A percentile compares a stretch with the other conserved stretches of the same genome.
Evolutionary conservation across 1,284 basidiomycete genomes (phyloP).

Genomic region (Cryptococcus hybrid): DNA sequence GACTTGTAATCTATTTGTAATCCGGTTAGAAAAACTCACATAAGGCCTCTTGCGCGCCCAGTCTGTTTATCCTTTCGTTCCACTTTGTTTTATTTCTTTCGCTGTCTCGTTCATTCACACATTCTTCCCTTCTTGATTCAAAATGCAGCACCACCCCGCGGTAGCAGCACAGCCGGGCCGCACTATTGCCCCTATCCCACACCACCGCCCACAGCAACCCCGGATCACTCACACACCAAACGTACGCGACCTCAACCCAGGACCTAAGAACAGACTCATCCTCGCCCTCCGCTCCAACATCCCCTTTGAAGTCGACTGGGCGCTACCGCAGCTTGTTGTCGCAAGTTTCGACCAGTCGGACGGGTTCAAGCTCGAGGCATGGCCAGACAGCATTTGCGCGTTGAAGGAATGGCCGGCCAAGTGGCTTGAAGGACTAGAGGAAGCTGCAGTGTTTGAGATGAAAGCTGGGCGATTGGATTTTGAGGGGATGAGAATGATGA

Average conservation of each 20-base stretch:
- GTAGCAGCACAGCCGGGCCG: background rate
- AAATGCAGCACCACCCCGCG: too few species aligned
- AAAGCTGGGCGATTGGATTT: conserved; percentile 1
- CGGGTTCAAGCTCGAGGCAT: conserved; percentile 30
- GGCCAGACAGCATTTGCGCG: conserved; percentile 30
- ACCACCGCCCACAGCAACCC: conserved; percentile 2
- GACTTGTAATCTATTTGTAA: too few species aligned
- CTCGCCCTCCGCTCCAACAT: conserved; percentile 36
- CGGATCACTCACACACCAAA: conserved; percentile 22
- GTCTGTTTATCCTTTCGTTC: too few species aligned
- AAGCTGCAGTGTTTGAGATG: conserved; percentile 17
- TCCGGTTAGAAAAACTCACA: too few species aligned
- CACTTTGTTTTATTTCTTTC: too few species aligned
- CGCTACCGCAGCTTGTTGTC: conserved; percentile 40
- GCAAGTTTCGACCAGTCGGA: conserved; percentile 36
- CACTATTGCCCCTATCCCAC: conserved; percentile 11
- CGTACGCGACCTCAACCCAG: conserved; percentile 23
- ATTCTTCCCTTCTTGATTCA: too few species aligned
- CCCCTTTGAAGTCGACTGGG: conserved; percentile 42
- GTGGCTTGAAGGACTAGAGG: conserved; percentile 40
- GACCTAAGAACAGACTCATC: conserved; percentile 35
- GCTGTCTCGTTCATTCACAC: too few species aligned
- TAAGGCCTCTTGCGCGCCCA: too few species aligned
- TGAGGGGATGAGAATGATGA: background rate
- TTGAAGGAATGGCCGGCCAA: conserved; percentile 31